Percentiles rank a stretch among this genome's conserved stretches.
Evolutionary conservation across 352 stramenopile genomes (phyloP).

Genomic region (Phytophthora fragariaefolia): DNA sequence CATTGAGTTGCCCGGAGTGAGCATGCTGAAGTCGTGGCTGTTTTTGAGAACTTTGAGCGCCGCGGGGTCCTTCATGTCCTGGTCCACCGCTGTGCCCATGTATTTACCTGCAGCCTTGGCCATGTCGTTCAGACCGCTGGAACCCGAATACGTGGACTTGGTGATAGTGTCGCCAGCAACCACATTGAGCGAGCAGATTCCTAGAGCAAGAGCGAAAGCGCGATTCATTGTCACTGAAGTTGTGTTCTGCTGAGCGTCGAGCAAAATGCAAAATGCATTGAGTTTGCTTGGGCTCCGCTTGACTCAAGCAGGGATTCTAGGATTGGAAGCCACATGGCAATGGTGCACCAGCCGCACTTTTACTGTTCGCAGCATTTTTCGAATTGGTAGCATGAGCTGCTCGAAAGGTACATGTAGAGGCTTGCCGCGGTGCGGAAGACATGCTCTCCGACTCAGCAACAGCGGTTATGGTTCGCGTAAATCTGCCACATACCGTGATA

Average conservation of each 20-base stretch:
- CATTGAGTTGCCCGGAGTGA: slow-evolving; percentile 41
- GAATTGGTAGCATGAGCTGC: background rate
- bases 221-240: slow-evolving; percentile 21
- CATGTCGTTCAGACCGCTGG: slow-evolving; percentile 32
- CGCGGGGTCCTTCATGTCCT: slow-evolving; percentile 28
- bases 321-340: slow-evolving; percentile 13
- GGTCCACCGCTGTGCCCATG: slow-evolving; percentile 35
- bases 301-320: slow-evolving; percentile 8
- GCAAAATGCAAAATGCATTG: slow-evolving; percentile 13
- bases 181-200: slow-evolving; percentile 16
- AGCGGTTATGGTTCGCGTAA: background rate
- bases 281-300: background rate
- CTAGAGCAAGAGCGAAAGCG: slow-evolving; percentile 19
- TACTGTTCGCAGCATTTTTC: slow-evolving; percentile 6
- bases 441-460: slow-evolving; percentile 4
- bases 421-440: background rate
- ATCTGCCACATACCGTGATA: too few species aligned
- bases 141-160: slow-evolving; percentile 37
- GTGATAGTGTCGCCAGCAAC: slow-evolving; percentile 20
- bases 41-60: slow-evolving; percentile 37
- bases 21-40: slow-evolving; percentile 37
- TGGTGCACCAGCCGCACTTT: slow-evolving; percentile 14
- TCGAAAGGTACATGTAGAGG: too few species aligned
- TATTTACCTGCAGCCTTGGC: slow-evolving; percentile 40
- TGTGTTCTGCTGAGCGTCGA: background rate